Evolutionary conservation across 768 basidiomycete species (phyloP), one percentile per base, ranked within the genome.

Genomic region (Lactarius vividus): DNA sequence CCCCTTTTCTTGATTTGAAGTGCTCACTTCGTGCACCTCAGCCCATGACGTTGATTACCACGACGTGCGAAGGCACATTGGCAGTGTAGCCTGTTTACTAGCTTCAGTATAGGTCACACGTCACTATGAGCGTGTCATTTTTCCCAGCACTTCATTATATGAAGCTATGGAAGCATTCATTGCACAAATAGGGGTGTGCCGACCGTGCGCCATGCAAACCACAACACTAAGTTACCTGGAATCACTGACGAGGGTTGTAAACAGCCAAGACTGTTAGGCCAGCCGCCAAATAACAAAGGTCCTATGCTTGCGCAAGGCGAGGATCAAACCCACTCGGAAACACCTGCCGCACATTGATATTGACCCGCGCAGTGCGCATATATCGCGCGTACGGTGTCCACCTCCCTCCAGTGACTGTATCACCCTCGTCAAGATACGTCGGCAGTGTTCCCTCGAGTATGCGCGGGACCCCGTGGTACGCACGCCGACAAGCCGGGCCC

Each of bases 11-110:
- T 28, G 4, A 20, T 10, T 18, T 49, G n/a, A 10, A 9, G 23
- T 37, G 54, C 42, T 65, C 49, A 58, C 57, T 37, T 39, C 33
- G n/a, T 59, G 42, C 44, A 23, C 58, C 26, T 44, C 76, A 99
- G 96, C 97, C 16, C 97, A 98, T 73, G 97, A 99, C 76, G 96
- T 99, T 53, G 97, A 99, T 78, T 90, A 92, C 75, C 91, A 97
- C 68, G 97, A 98, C 75, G 83, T 98, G 59, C 82, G 97, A 71
- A 79, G 92, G 69, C 88, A 94, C 65, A 79, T 98, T 8, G 93
- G 91, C 10, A 91, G 92, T 72, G 90, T 84, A 56, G 86, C 88
- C 29, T 89, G 87, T 74, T 74, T 91, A 31, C 44, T 70, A n/a
- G 57, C 67, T 46, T 57, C 61, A 7, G 37, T 62, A 6, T 68